Percentiles rank a stretch among this genome's conserved stretches.
Evolutionary conservation across 805 yeast genomes (phyloP).

Genomic region (Kodamaea laetipori): DNA sequence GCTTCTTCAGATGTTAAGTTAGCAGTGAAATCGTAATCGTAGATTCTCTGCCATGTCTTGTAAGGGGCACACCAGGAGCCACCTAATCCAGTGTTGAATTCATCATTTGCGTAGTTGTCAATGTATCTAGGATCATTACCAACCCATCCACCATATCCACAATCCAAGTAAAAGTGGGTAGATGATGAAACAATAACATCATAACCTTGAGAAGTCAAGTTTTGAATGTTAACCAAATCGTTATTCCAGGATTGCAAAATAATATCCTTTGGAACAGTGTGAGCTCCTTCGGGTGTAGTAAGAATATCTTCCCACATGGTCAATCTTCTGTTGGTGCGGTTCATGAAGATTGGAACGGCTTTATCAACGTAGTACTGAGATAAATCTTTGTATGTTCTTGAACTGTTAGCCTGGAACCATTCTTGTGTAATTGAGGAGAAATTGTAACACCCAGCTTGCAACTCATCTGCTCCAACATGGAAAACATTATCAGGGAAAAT

Average conservation of each 20-base stretch:
- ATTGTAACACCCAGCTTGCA: conserved; percentile 36
- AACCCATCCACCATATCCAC: conserved; percentile 42
- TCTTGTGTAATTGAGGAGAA: conserved; percentile 25
- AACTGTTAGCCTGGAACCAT: conserved; percentile 30
- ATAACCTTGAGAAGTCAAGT: conserved; percentile 35
- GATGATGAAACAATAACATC: conserved; percentile 41
- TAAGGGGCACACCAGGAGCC: conserved; percentile 48
- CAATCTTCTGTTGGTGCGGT: conserved; percentile 25
- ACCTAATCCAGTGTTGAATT: conserved; percentile 32
- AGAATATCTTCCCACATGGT: conserved; percentile 46
- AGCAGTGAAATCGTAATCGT: conserved; percentile 35
- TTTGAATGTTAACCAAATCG: conserved; percentile 23
- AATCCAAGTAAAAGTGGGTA: conserved; percentile 40
- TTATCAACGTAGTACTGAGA: conserved; percentile 38
- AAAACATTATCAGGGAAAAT: conserved; percentile 39
- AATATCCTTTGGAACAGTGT: conserved; percentile 31
- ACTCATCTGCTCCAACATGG: conserved; percentile 47
- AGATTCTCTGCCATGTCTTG: conserved; percentile 46
- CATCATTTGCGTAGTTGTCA: conserved; percentile 23
- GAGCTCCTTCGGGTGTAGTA: conserved; percentile 25
- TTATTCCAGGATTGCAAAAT: conserved; percentile 40
- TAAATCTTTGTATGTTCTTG: conserved; percentile 30
- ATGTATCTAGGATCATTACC: conserved; percentile 38
- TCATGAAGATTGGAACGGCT: conserved; percentile 34
- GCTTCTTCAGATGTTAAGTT: conserved; percentile 32